Evolutionary conservation across 2,329 filamentous ascomycete species (phyloP), one percentile per base, ranked within the genome.

Genomic region (Aspergillus sp.): DNA sequence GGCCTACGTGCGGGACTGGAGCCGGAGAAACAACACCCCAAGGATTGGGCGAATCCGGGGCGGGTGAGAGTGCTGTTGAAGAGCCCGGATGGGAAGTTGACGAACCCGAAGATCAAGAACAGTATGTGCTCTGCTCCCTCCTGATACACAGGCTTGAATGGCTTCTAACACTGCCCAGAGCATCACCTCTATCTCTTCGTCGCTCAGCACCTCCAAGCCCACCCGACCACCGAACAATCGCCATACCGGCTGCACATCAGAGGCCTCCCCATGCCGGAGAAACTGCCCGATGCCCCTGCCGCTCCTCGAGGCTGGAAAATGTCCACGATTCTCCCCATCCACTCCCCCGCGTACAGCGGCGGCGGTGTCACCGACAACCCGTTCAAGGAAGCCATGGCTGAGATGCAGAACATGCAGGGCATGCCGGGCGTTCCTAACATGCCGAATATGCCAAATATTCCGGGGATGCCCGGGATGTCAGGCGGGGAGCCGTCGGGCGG

Each of bases 11-110:
- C 60, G n/a, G 78, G 91, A 5, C 82, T 95, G 57, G 91, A 98
- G 65, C 85, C 88, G 1, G 82, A 82, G 54, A 94, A 94, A 68
- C 74, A 78, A 39, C 91, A 98, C 61, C 91, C 91, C 5, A 89
- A 91, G 64, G 91, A 98, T 67, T 98, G 91, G 91, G 80, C 82
- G 35, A 98, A 98, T 66, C 91, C 91, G 8, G 91, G 91, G 3
- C 74, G 91, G 37, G 84, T 96, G 42, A 78, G 84, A 47, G 77
- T 96, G 30, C 66, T 80, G 52, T 66, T 95, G 35, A 80, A 66
- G 35, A 56, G 72, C 41, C 68, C 74, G 27, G 50, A 58, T 38
- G 74, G 73, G 20, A 61, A 61, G 41, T 51, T 62, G 28, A 50
- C 69, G 24, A 71, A 69, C 41, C 47, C 61, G 15, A 63, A 61